Conservation (phyloP, 208 protist species). For the Wallacemonas sp. region DNA sequence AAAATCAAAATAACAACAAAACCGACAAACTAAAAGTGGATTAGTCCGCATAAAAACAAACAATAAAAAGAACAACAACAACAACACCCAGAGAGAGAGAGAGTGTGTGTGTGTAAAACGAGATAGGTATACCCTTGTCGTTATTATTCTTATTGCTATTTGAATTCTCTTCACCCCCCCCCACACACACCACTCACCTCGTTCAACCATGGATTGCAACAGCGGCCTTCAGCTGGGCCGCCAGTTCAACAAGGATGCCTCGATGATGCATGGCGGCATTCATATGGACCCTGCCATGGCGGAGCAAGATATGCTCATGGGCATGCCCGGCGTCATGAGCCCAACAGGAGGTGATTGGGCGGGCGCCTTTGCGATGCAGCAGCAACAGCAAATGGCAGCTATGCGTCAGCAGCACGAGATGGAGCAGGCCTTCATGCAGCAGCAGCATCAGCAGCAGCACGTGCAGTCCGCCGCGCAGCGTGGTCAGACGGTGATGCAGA, state of each 20-base stretch:
- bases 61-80: constrained; percentile 15
- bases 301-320: constrained; percentile 66
- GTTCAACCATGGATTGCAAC: constrained; percentile 71
- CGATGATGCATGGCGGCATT: constrained; percentile 59
- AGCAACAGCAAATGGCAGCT: constrained; percentile 34
- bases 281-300: constrained; percentile 34
- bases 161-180: too few relatives aligned
- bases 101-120: too few relatives aligned
- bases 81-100: background rate
- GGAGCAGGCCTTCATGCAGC: constrained; percentile 42
- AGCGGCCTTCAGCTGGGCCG: constrained; percentile 58
- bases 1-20: constrained; percentile 3
- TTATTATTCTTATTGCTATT: too few relatives aligned
- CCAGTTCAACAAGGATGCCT: constrained; percentile 71
- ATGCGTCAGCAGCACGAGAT: constrained; percentile 51
- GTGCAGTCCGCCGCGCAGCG: constrained; percentile 9
- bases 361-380: constrained; percentile 37
- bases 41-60: background rate
- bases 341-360: constrained; percentile 44
- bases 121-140: too few relatives aligned
- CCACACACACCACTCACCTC: background rate
- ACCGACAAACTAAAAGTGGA: background rate
- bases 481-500: constrained; percentile 23
- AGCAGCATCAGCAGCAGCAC: constrained; percentile 53
- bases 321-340: constrained; percentile 16